These are phyloP conservation scores for Plasmodium falciparum DNA, from an alignment of 169 alveolate species.

Conservation along the genomic window DNA sequence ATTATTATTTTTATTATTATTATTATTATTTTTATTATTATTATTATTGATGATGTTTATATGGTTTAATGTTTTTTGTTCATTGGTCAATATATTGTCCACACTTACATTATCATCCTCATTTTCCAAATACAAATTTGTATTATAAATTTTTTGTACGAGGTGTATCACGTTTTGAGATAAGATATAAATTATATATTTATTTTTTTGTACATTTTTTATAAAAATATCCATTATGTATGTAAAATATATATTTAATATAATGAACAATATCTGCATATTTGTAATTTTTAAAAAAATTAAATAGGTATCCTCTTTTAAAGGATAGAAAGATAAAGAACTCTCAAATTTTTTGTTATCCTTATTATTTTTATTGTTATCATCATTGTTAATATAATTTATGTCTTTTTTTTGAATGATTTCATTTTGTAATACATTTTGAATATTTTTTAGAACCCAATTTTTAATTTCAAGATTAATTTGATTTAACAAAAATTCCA, in stretches of 20 bases:
- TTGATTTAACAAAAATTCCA: conserved; percentile 45
- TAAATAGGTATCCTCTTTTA: conserved; percentile 37
- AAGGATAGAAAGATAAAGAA: neutral
- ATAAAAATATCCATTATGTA: conserved; percentile 13
- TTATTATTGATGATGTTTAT: neutral
- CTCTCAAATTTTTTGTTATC: no score
- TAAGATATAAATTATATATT: conserved; percentile 8
- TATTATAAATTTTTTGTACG: neutral
- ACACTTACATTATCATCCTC: no score
- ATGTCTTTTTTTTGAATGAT: neutral
- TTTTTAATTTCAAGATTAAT: conserved; percentile 20
- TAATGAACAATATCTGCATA: conserved; percentile 18
- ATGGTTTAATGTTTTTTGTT: neutral
- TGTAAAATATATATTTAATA: conserved; percentile 39
- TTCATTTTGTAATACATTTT: neutral
- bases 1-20: neutral
- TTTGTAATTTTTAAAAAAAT: conserved; percentile 9
- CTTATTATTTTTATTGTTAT: no score
- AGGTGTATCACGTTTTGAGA: conserved; percentile 10
- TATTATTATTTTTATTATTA: neutral
- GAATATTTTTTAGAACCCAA: conserved; percentile 7
- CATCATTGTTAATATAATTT: no score
- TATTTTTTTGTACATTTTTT: neutral
- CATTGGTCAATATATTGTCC: no score
- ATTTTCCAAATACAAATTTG: no score